phyloP scores from a whole-genome alignment of 495 filamentous ascomycete species.

The Delitschia confertaspora region DNA sequence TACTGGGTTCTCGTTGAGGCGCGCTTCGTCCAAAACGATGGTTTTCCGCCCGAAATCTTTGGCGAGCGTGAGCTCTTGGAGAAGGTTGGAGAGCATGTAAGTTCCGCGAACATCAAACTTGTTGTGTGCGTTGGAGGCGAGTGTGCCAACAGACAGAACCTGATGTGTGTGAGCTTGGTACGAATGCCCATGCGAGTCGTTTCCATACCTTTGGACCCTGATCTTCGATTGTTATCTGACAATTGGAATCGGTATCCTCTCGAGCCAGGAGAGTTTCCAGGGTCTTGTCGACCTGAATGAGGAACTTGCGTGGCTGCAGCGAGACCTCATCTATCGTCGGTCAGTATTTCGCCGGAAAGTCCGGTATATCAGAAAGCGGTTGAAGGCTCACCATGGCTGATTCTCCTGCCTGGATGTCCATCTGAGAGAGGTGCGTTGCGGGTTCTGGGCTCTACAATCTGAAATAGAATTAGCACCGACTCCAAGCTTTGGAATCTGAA shows the following conservation, averaged over 20 bases:
- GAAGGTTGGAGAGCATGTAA: slow-evolving; percentile 89
- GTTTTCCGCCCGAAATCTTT: slow-evolving; percentile 74
- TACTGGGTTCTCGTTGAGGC: slow-evolving; percentile 87
- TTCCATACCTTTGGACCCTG: slow-evolving; percentile 75
- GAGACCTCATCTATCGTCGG: slow-evolving; percentile 43
- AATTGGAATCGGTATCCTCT: slow-evolving; percentile 85
- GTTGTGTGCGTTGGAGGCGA: slow-evolving; percentile 75
- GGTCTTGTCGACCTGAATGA: slow-evolving; percentile 69
- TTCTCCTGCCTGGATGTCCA: slow-evolving; percentile 10
- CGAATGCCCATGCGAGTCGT: background rate
- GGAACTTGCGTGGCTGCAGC: slow-evolving; percentile 54
- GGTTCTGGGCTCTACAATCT: slow-evolving; percentile 22
- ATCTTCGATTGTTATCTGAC: slow-evolving; percentile 96
- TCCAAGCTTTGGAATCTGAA: background rate
- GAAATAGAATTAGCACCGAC: background rate
- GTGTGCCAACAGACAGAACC: slow-evolving; percentile 73
- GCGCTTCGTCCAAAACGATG: slow-evolving; percentile 77
- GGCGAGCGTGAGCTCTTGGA: slow-evolving; percentile 87
- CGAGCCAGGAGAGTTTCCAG: slow-evolving; percentile 60
- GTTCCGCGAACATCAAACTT: slow-evolving; percentile 81
- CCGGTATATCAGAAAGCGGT: background rate
- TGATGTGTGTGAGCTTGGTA: slow-evolving; percentile 29
- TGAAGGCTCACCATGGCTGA: slow-evolving; percentile 25
- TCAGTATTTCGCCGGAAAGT: slow-evolving; percentile 6
- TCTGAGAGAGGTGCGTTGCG: slow-evolving; percentile 10